phyloP scores from a whole-genome alignment of 805 yeast species.

The Wickerhamomyces silvicola region DNA sequence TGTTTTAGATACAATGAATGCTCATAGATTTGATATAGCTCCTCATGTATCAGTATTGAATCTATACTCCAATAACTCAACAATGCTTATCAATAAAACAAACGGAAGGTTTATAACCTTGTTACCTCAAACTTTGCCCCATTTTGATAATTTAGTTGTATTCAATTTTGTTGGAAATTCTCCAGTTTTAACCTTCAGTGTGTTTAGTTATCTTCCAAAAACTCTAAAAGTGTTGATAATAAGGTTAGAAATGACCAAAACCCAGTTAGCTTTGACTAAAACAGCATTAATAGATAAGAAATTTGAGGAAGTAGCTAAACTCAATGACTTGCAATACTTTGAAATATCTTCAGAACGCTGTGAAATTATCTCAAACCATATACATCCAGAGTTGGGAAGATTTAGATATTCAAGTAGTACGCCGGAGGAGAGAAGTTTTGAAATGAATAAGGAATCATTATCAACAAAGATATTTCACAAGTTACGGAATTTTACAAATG shows the following conservation, averaged over 20 bases:
- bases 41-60: conserved; percentile 2
- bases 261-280: conserved; percentile 1
- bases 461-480: not conserved
- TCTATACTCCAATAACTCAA: conserved; percentile 6
- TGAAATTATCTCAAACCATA: conserved; percentile 2
- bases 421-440: conserved; percentile 4
- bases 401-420: not conserved
- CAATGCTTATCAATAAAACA: conserved; percentile 1
- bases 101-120: not conserved
- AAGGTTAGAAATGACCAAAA: conserved; percentile 7
- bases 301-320: not conserved
- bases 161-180: conserved; percentile 8
- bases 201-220: conserved; percentile 5
- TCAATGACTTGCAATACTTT: conserved; percentile 6
- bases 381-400: conserved; percentile 10
- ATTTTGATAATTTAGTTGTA: conserved; percentile 3
- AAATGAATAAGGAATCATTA: not conserved
- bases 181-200: not conserved
- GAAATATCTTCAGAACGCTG: conserved; percentile 4
- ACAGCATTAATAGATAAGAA: not conserved
- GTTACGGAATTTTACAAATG: not conserved
- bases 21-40: not conserved
- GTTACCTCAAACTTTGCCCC: conserved; percentile 1
- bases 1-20: conserved; percentile 1
- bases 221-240: conserved; percentile 5